Evolutionary conservation across 345 rosid genomes (phyloP), one percentile per base, ranked within the genome.

Genomic region (Psidium guajava): DNA sequence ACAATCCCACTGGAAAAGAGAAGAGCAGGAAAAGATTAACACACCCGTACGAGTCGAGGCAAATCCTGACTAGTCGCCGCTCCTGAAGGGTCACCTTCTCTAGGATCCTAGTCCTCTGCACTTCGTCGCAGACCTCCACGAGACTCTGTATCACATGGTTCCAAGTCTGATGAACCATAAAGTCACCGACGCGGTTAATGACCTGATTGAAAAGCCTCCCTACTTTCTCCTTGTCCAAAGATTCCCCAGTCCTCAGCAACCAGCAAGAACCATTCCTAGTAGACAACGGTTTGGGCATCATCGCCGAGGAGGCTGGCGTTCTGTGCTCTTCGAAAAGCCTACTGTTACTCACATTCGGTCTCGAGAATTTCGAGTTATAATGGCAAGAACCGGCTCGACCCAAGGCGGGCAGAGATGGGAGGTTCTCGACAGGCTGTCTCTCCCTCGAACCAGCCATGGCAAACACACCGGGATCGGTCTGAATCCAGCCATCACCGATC

Each of bases 31-130:
- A 55, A 74, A 24, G 44, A 20, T 14, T 22, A 51, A 57, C 80
- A 82, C 90, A 96, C 98, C 99, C 97, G 69, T 89, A 85, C 13
- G 44, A 5, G 87, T 90, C 85, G 57, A 86, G 88, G 87, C 95
- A 96, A 77, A 95, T 89, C n/a, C 59, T 77, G 44, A 85, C 83
- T 44, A 94, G 91, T 27, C 56, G 88, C 75, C 13, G 82, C 6
- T 87, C 18, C 20, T 32, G 13, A 32, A 51, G 84, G 81, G 91
- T 86, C 80, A 94, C 56, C 85, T 59, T 47, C 27, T 83, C 54
- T 82, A 94, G 87, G 85, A 93, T 89, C 82, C 6, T 77, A 86
- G 54, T 87, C 89, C 88, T 91, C 89, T 95, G 93, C 54, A 88
- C 89, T 52, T 89, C 91, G 55, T 56, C 86, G n/a, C 91, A 86